These are phyloP conservation scores for Saccharomyces hybrid DNA, from an alignment of 1,139 yeast species.

Conservation along the genomic window DNA sequence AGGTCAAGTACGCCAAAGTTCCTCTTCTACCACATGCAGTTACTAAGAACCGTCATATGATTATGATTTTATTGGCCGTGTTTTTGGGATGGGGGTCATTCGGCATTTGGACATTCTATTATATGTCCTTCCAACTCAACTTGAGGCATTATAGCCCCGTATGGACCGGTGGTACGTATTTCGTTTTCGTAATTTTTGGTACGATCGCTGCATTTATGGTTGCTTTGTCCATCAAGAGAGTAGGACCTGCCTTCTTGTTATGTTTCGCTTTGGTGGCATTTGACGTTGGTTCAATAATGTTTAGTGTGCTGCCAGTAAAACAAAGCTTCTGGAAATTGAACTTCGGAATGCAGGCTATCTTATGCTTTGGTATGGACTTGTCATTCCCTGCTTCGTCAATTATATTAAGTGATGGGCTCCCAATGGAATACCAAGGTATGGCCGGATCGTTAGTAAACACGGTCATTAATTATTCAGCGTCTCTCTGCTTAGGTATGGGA, in stretches of 20 bases:
- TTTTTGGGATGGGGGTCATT: conserved; percentile 52
- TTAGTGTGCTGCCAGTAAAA: conserved; percentile 42
- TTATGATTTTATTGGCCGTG: conserved; percentile 33
- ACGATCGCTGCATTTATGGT: conserved; percentile 40
- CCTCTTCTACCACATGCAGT: conserved; percentile 44
- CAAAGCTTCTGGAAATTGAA: conserved; percentile 41
- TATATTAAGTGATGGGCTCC: conserved; percentile 43
- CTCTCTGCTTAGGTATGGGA: conserved; percentile 44
- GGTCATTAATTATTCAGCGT: conserved; percentile 48
- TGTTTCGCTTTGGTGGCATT: conserved; percentile 41
- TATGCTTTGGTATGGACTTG: conserved; percentile 53
- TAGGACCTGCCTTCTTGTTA: conserved; percentile 41
- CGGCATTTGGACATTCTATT: conserved; percentile 42
- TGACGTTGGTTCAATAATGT: conserved; percentile 41
- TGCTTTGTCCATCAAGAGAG: conserved; percentile 38
- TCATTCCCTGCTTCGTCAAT: conserved; percentile 52
- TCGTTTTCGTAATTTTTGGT: conserved; percentile 43
- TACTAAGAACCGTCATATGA: conserved; percentile 29
- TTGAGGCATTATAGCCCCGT: conserved; percentile 41
- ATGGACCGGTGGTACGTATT: conserved; percentile 38
- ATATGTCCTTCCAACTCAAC: conserved; percentile 36
- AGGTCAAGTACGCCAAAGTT: conserved; percentile 25
- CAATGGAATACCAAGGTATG: conserved; percentile 49
- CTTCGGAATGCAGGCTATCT: conserved; percentile 42
- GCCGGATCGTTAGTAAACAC: conserved; percentile 52